Base-by-base conservation (phyloP, 352 stramenopile genomes). In the Thraustotheca clavata region DNA sequence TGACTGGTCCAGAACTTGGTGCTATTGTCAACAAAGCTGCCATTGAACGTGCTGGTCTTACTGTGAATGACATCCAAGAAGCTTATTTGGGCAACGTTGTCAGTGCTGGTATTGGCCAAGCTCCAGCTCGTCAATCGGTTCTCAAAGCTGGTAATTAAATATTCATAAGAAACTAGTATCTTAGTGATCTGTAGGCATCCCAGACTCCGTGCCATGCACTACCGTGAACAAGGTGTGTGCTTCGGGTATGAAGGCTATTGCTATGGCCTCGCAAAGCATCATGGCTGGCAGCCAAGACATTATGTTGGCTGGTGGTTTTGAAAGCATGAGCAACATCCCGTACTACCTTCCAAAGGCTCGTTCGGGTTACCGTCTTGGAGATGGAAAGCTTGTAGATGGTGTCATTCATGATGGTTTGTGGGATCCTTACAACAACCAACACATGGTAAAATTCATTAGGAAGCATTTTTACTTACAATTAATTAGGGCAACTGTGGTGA, bases 151-250 rank as follows among this genome's bases (percentile, higher is more conserved):
- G 81, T 22, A 72, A 98, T 16, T 77, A 80, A 1, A 63, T 76
- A 12, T 59, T 59, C 14, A 12, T n/a, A n/a, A 47, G n/a, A 47
- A 47, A 31, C 29, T 4, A 18, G n/a, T n/a, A 67, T 55, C 36
- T 5, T 26, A 80, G 0, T 59, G 83, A 20, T 67, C 62, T 24
- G 73, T 75, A 47, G 94, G 94, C 4, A 86, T 99, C 67, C 84
- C 87, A 1, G 76, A 94, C 47, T 74, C 69, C 2, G 91, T 92
- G n/a, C 80, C 94, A 18, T 98, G 91, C 71, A 98, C 92, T 20
- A 97, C 91, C 1, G 79, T 99, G n/a, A 99, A 99, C 79, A 99
- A 99, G 76, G 95, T 99, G 22, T 99, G 96, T 73, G 95, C 89
- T 4, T 94, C 76, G 0, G 89, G 89, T 49, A 94, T 98, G 86